These are phyloP conservation scores for Orbilia oligospora DNA, from an alignment of 2,329 filamentous ascomycete species.

Conservation along the genomic window DNA sequence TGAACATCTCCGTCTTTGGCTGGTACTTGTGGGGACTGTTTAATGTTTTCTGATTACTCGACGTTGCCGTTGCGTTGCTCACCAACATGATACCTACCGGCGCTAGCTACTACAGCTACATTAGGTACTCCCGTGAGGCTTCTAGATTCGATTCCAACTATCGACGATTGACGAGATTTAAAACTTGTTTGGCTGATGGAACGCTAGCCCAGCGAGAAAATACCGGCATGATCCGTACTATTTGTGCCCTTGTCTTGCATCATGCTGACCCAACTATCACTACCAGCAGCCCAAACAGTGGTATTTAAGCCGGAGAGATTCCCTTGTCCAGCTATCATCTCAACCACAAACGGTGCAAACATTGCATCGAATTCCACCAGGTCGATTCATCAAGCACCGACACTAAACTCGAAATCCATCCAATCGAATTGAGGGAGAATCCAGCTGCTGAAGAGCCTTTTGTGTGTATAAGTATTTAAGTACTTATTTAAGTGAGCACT, in stretches of 20 bases:
- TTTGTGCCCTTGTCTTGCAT: constrained; percentile 1
- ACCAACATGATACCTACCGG: constrained; percentile 2
- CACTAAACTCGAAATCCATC: neutral
- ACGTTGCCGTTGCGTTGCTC: neutral
- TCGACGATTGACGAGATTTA: neutral
- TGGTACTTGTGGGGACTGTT: constrained; percentile 12
- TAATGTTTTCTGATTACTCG: constrained; percentile 27
- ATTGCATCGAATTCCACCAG: constrained; percentile 15
- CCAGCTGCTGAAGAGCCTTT: neutral
- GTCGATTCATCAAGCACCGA: too few species aligned
- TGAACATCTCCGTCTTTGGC: neutral
- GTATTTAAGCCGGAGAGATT: constrained; percentile 30
- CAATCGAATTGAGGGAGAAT: neutral
- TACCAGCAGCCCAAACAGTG: neutral
- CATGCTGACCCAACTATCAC: neutral
- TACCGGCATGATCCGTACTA: constrained; percentile 22
- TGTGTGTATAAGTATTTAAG: too few species aligned
- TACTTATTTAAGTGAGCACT: too few species aligned
- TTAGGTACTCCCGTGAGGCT: neutral
- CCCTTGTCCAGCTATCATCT: constrained; percentile 12
- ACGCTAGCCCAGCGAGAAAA: constrained; percentile 2
- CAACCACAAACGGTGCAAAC: constrained; percentile 21
- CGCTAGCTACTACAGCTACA: too few species aligned
- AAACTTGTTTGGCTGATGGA: constrained; percentile 11
- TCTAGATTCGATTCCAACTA: neutral